Evolutionary conservation across 129 eudicot genomes (phyloP), one percentile per base, ranked within the genome.

Genomic region (Sambucus nigra): DNA sequence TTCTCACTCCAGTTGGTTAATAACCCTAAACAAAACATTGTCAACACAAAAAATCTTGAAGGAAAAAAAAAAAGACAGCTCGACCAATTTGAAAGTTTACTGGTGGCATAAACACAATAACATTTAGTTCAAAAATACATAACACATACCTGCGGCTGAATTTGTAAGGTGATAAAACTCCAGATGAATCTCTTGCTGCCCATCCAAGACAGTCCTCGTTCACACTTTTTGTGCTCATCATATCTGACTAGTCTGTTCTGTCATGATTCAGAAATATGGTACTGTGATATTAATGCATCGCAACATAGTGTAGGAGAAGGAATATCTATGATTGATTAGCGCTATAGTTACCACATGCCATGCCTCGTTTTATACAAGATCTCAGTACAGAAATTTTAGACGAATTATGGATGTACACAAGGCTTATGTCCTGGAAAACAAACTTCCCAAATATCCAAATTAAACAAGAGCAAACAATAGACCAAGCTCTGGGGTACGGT

Each of bases 141-240:
- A 13, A 29, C 15, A 61, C 50, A 23, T 12, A 88, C 97, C 97
- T 80, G 74, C 97, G 97, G 60, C 53, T 65, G 52, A 88, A 84
- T 51, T 71, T 60, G 59, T 88, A 84, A 25, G 97, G 97, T 14
- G 97, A 88, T 15, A 88, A 75, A 50, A 73, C 27, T 53, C 97
- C 97, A 20, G 97, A 84, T 2, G 92, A 70, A 66, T 88, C 97
- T 63, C 85, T 75, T 13, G 97, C 97, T 15, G 97, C 97, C 81
- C 84, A 88, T 48, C 80, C 95, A 25, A 80, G 75, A 72, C 97
- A 88, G 22, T 88, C 68, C 50, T 51, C 80, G 23, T 66, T 61
- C 48, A 63, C 75, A 67, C 59, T 40, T 49, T 58, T 60, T 5
- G 75, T 67, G 49, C 65, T 51, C 94, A 79, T 83, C n/a, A 35